phyloP scores from a whole-genome alignment of 78 protist genomes.

The slime mould (Dictyostelium discoideum) region DNA sequence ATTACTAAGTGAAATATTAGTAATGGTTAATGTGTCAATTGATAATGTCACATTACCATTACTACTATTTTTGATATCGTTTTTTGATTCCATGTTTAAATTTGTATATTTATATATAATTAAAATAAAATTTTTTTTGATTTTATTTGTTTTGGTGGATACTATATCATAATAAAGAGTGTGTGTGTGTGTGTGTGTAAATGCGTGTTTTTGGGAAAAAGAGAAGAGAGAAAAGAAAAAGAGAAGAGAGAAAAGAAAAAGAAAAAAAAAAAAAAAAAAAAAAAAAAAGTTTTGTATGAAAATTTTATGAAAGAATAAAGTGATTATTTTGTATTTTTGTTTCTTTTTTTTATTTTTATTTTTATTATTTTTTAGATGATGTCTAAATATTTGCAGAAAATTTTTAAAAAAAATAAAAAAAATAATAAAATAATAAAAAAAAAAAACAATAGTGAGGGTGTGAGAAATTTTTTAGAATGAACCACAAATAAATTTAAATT shows the following conservation, averaged over 20 bases:
- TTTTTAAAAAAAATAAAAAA: too few relatives aligned
- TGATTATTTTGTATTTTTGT: too few relatives aligned
- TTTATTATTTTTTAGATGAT: too few relatives aligned
- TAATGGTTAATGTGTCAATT: neutral
- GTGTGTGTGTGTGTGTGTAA: neutral
- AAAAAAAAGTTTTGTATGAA: too few relatives aligned
- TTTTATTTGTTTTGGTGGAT: neutral
- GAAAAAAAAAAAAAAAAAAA: too few relatives aligned
- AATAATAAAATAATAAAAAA: too few relatives aligned
- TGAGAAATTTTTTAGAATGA: neutral
- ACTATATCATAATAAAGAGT: neutral
- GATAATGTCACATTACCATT: neutral
- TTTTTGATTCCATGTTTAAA: neutral
- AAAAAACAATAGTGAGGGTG: neutral
- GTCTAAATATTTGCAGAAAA: neutral
- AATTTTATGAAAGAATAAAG: neutral
- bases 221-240: neutral
- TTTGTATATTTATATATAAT: neutral
- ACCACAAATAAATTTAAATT: neutral
- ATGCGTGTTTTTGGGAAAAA: too few relatives aligned
- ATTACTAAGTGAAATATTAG: neutral
- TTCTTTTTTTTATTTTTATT: too few relatives aligned
- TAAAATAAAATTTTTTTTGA: neutral
- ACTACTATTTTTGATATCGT: neutral
- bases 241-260: neutral